Conservation (phyloP, 2,329 filamentous ascomycete genomes). For the Pyrenophora graminea region DNA sequence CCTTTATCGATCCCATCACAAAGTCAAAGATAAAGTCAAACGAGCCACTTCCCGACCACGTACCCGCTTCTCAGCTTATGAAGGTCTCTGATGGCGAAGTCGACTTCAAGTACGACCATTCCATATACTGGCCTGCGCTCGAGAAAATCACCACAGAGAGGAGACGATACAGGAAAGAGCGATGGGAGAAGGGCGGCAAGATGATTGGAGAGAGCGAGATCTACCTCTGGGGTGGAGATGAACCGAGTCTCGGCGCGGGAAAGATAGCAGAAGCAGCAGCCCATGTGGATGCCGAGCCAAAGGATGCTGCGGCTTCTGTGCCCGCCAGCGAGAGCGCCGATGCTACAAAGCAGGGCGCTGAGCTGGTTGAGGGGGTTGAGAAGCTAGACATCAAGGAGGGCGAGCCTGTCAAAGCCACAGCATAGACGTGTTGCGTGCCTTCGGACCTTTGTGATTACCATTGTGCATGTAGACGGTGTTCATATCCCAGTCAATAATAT, state of each 20-base stretch:
- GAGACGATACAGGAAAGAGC: constrained; percentile 63
- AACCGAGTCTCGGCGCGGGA: constrained; percentile 28
- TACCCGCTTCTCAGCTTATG: constrained; percentile 82
- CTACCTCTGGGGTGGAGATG: constrained; percentile 75
- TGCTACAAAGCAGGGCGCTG: constrained; percentile 10
- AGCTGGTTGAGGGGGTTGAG: constrained; percentile 26
- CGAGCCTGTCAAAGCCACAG: constrained; percentile 22
- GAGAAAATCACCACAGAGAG: constrained; percentile 70
- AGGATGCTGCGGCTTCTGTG: constrained; percentile 2
- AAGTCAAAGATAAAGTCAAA: constrained; percentile 97
- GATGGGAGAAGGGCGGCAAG: constrained; percentile 82
- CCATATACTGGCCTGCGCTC: constrained; percentile 85
- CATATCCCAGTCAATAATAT: neutral
- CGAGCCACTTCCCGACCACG: constrained; percentile 81
- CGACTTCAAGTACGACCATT: constrained; percentile 90
- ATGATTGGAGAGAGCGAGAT: constrained; percentile 83
- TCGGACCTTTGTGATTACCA: neutral
- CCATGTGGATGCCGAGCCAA: neutral
- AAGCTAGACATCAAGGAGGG: constrained; percentile 31
- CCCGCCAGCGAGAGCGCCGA: neutral
- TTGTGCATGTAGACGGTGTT: neutral
- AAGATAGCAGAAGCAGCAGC: constrained; percentile 2
- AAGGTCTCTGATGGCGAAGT: constrained; percentile 76
- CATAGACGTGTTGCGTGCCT: neutral
- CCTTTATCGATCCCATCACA: constrained; percentile 94